Evolutionary conservation across 2,329 filamentous ascomycete species (phyloP).

Genomic region (Onygena corvina): DNA sequence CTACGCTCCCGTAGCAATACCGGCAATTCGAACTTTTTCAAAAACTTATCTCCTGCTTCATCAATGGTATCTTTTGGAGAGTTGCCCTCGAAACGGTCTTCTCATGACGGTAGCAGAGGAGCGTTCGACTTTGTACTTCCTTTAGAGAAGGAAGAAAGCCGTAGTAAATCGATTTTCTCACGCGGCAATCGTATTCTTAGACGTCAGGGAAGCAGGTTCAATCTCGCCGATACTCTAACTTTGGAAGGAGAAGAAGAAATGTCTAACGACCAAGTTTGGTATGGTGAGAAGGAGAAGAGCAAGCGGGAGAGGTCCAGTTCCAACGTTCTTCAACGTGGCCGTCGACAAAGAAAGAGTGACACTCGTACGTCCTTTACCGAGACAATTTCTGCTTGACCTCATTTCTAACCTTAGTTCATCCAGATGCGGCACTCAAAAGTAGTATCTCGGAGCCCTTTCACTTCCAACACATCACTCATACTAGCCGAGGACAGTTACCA

Average conservation of each 20-base stretch:
- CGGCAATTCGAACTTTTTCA: conserved; percentile 41
- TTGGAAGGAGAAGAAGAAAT: conserved; percentile 32
- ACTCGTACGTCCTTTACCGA: conserved; percentile 25
- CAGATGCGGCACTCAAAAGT: conserved; percentile 35
- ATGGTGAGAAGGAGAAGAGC: conserved; percentile 19
- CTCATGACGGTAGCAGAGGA: conserved; percentile 25
- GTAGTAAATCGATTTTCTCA: conserved; percentile 31
- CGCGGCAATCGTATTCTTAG: conserved; percentile 38
- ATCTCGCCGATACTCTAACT: conserved; percentile 27
- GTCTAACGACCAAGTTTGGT: conserved; percentile 22
- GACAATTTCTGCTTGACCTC: background rate
- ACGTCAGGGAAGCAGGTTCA: conserved; percentile 38
- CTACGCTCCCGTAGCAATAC: conserved; percentile 35
- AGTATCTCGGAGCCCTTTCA: conserved; percentile 52
- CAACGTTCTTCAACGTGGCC: conserved; percentile 26
- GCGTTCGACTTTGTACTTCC: conserved; percentile 21
- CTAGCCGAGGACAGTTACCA: conserved; percentile 43
- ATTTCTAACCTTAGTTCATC: background rate
- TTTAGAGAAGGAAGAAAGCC: conserved; percentile 26
- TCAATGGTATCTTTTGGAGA: conserved; percentile 30
- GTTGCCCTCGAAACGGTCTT: conserved; percentile 20
- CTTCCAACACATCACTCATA: conserved; percentile 53
- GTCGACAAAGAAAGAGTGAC: conserved; percentile 24
- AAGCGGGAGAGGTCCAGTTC: conserved; percentile 20
- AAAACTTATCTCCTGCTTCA: conserved; percentile 35